These are phyloP conservation scores for Talaromyces thailandensis DNA, from an alignment of 495 filamentous ascomycete genomes.

Conservation along the genomic window DNA sequence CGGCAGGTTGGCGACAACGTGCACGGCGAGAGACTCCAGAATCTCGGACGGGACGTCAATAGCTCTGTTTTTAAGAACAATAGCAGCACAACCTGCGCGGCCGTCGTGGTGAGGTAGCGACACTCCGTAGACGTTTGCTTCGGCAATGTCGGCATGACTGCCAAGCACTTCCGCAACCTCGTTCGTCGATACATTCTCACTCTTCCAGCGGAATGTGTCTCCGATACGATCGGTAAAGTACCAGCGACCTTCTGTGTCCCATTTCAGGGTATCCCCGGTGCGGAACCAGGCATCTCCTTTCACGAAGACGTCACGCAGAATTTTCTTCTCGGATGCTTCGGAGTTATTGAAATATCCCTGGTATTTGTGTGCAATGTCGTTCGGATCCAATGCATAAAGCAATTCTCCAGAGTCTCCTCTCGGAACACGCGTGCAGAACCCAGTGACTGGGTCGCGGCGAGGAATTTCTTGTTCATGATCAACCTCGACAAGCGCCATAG, in stretches of 20 bases:
- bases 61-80: constrained; percentile 44
- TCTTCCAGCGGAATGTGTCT: constrained; percentile 94
- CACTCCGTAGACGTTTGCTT: constrained; percentile 88
- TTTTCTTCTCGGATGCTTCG: constrained; percentile 66
- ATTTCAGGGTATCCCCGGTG: constrained; percentile 71
- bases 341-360: constrained; percentile 83
- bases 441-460: constrained; percentile 59
- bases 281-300: constrained; percentile 86
- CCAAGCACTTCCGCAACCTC: constrained; percentile 64
- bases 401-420: constrained; percentile 71
- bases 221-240: constrained; percentile 88
- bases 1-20: constrained; percentile 52
- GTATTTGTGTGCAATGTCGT: constrained; percentile 55
- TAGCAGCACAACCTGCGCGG: constrained; percentile 71
- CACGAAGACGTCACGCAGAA: constrained; percentile 65
- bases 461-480: constrained; percentile 67
- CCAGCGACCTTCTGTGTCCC: constrained; percentile 62
- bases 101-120: constrained; percentile 77
- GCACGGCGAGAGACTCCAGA: constrained; percentile 49
- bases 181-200: constrained; percentile 85
- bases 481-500: constrained; percentile 55
- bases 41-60: constrained; percentile 12
- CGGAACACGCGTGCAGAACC: constrained; percentile 54
- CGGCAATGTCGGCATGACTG: constrained; percentile 53
- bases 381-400: constrained; percentile 60